Percentiles rank a stretch among this genome's conserved stretches.
These are phyloP conservation scores for Citrus sp. DNA, from an alignment of 345 rosid genomes.

Conservation along the genomic window DNA sequence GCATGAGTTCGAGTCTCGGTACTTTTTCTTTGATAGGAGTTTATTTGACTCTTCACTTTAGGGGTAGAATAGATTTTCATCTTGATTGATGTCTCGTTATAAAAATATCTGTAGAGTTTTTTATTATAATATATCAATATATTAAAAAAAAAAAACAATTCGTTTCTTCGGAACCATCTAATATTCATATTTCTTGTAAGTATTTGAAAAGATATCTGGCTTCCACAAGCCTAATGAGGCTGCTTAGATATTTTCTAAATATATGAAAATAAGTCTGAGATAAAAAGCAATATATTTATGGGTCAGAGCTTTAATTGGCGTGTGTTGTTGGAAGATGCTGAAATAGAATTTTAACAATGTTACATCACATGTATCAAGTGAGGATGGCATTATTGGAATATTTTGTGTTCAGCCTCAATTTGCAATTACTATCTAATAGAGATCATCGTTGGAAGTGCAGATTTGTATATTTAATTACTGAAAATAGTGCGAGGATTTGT, in stretches of 20 bases:
- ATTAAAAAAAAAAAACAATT: no score
- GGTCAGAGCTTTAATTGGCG: no score
- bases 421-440: neutral
- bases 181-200: no score
- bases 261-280: no score
- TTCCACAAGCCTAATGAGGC: no score
- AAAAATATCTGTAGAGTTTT: accelerated
- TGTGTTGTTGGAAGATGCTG: neutral
- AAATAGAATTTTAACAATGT: neutral
- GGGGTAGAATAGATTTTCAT: no score
- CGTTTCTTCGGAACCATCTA: no score
- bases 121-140: no score
- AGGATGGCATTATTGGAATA: neutral
- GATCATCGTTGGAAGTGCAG: neutral
- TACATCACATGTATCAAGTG: neutral
- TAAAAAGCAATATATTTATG: no score
- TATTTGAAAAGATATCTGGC: no score
- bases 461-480: neutral
- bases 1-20: accelerated
- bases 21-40: accelerated
- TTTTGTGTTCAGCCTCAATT: neutral
- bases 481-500: neutral
- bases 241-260: no score
- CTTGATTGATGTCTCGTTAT: accelerated
- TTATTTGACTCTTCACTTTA: no score